phyloP scores from a whole-genome alignment of 768 basidiomycete species.

The Termitomyces sp. region DNA sequence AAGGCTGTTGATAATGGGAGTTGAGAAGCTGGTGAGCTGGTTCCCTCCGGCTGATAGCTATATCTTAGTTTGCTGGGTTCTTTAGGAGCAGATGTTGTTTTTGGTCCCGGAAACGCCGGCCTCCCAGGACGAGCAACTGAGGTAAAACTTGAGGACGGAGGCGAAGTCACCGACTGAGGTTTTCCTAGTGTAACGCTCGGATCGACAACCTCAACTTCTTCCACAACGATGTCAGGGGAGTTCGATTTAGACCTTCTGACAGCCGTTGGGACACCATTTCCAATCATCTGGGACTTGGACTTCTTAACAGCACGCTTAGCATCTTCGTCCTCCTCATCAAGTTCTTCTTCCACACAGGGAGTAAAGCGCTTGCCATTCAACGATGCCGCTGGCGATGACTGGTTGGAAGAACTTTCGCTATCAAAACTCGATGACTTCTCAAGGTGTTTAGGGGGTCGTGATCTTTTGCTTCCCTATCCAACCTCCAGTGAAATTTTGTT shows the following conservation, averaged over 20 bases:
- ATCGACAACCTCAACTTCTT: constrained; percentile 27
- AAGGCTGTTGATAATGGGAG: neutral
- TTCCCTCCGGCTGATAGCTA: constrained; percentile 56
- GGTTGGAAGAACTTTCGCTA: constrained; percentile 4
- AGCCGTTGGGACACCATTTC: constrained; percentile 8
- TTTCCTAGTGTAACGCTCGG: constrained; percentile 13
- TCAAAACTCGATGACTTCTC: constrained; percentile 24
- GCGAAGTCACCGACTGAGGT: constrained; percentile 6
- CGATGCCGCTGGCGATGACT: constrained; percentile 2
- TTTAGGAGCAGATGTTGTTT: constrained; percentile 54
- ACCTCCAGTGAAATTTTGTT: neutral
- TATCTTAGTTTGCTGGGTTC: constrained; percentile 76
- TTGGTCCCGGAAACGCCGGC: constrained; percentile 26
- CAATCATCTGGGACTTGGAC: constrained; percentile 34
- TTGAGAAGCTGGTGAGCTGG: constrained; percentile 16
- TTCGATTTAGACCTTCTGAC: constrained; percentile 6
- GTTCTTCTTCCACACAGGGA: constrained; percentile 26
- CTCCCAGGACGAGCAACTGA: constrained; percentile 15
- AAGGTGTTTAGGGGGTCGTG: constrained; percentile 60
- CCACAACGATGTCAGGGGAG: constrained; percentile 20
- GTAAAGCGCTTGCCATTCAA: constrained; percentile 11
- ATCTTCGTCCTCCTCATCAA: constrained; percentile 32
- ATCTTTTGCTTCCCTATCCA: constrained; percentile 68
- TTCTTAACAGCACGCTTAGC: constrained; percentile 41
- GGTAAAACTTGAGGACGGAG: neutral